Conservation (phyloP, 169 alveolate species). For the Cryptosporidium bovis region DNA sequence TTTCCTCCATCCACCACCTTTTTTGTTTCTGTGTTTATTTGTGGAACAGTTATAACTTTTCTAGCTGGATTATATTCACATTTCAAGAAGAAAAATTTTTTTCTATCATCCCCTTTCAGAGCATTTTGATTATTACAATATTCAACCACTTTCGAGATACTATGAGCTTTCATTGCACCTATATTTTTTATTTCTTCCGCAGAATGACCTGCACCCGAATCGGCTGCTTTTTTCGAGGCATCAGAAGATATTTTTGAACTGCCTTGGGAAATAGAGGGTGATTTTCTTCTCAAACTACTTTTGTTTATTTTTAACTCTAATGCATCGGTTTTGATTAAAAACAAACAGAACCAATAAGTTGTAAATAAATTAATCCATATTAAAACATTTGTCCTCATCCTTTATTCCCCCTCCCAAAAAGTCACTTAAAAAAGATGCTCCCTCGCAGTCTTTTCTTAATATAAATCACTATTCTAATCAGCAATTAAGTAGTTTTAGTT, state of each 20-base stretch:
- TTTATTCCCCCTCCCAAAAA: neutral
- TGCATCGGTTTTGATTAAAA: neutral
- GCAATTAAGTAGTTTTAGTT: too few species aligned
- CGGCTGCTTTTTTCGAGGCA: slow-evolving; percentile 16
- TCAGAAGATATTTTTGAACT: slow-evolving; percentile 43
- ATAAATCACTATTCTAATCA: too few species aligned
- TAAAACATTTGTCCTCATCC: neutral
- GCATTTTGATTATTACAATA: slow-evolving; percentile 33
- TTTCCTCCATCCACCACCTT: slow-evolving; percentile 9
- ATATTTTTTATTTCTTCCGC: slow-evolving; percentile 8
- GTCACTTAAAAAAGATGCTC: neutral
- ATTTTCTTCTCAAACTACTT: slow-evolving; percentile 30
- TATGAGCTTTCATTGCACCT: slow-evolving; percentile 30
- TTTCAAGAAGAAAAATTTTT: slow-evolving; percentile 42
- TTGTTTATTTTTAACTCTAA: slow-evolving; percentile 1
- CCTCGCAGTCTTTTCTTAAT: neutral
- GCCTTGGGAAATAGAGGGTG: slow-evolving; percentile 32
- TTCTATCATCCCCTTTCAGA: slow-evolving; percentile 39
- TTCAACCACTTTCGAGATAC: slow-evolving; percentile 59
- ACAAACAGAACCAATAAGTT: neutral
- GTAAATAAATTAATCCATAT: neutral
- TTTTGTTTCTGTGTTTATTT: slow-evolving; percentile 10
- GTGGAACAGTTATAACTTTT: slow-evolving; percentile 41
- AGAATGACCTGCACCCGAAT: neutral
- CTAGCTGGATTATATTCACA: slow-evolving; percentile 19